A percentile compares a stretch with the other conserved stretches of the same genome.
Conservation (phyloP, 2,329 filamentous ascomycete genomes). For the Paraconiothyrium brasiliense region DNA sequence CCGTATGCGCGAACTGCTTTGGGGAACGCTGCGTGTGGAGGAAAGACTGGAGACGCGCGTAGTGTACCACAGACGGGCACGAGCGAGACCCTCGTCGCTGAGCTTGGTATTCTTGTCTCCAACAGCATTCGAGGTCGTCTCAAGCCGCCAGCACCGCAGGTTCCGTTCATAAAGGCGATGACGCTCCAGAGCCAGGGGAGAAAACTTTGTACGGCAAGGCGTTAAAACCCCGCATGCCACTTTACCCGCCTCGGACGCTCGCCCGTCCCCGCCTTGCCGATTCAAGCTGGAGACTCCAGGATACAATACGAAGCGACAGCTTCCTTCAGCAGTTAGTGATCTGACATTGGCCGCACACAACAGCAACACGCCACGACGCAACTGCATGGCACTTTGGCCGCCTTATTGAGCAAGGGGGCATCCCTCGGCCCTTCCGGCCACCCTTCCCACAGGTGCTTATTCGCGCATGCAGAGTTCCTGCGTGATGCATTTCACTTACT, state of each 20-base stretch:
- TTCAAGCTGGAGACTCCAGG: conserved; percentile 4
- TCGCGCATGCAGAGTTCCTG: conserved; percentile 7
- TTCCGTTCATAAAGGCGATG: conserved; percentile 1
- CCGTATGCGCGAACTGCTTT: conserved; percentile 32
- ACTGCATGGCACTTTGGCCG: conserved; percentile 2
- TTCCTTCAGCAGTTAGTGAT: background rate
- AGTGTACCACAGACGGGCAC: conserved; percentile 16
- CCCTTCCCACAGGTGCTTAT: background rate
- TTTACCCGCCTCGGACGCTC: conserved; percentile 33
- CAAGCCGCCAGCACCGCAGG: background rate
- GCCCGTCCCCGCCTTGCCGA: conserved; percentile 21
- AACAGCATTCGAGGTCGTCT: background rate
- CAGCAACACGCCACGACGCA: conserved; percentile 4
- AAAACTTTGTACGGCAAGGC: conserved; percentile 12
- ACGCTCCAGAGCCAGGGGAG: conserved; percentile 6
- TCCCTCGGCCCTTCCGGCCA: background rate
- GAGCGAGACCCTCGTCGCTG: background rate
- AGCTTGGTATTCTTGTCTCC: conserved; percentile 1
- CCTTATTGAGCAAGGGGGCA: background rate
- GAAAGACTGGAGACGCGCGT: conserved; percentile 30
- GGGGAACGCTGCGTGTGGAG: conserved; percentile 22
- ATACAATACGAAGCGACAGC: conserved; percentile 10
- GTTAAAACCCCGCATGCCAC: conserved; percentile 27
- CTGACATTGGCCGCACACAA: background rate
- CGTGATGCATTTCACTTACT: conserved; percentile 5